Evolutionary conservation across 139 green algal species (phyloP).

Genomic region (Chlamydomonas schloesseri): DNA sequence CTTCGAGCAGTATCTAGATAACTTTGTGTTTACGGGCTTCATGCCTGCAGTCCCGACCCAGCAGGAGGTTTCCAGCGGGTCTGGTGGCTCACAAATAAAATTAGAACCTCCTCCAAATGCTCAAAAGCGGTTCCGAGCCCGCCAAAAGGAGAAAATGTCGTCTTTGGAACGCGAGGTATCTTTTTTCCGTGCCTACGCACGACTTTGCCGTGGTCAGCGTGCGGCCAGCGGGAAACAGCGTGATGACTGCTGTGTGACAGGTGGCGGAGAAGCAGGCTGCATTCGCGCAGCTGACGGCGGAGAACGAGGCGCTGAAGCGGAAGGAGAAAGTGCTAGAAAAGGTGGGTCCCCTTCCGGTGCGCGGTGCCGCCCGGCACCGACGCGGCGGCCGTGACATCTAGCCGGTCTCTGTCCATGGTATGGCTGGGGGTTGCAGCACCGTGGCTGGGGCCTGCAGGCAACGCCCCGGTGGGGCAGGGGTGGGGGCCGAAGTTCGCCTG

Average conservation of each 20-base stretch:
- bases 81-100: too few species aligned
- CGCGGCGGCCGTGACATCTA: too few species aligned
- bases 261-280: conserved; percentile 16
- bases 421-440: too few species aligned
- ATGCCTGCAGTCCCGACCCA: too few species aligned
- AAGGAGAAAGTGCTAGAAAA: conserved; percentile 20
- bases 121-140: conserved; percentile 25
- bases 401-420: too few species aligned
- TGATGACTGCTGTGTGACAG: not conserved
- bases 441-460: too few species aligned
- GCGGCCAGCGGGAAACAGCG: not conserved
- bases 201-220: not conserved
- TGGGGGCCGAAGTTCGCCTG: too few species aligned
- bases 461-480: too few species aligned
- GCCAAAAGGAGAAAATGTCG: conserved; percentile 27
- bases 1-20: too few species aligned
- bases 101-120: not conserved
- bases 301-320: not conserved
- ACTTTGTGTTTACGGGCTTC: too few species aligned
- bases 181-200: not conserved
- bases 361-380: too few species aligned
- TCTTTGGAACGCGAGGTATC: conserved; percentile 2
- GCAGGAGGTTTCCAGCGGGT: too few species aligned
- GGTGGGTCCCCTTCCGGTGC: not conserved
- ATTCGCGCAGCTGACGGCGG: not conserved